phyloP scores from a whole-genome alignment of 2,329 filamentous ascomycete species.

The Diaporthe batatas region DNA sequence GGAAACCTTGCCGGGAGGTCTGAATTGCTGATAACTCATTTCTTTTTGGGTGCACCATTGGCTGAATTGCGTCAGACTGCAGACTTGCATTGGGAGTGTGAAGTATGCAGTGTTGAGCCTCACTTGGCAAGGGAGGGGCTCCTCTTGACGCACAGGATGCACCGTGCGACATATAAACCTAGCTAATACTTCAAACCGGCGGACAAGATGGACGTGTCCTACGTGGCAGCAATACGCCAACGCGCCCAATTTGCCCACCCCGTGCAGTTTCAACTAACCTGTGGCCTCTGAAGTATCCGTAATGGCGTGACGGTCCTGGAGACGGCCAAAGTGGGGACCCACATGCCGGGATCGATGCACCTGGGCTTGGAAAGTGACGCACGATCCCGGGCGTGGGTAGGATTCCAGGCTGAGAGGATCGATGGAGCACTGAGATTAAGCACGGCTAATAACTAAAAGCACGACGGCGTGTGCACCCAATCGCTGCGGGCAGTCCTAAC shows the following conservation, averaged over 20 bases:
- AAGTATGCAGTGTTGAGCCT: not conserved
- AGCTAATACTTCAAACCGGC: not conserved
- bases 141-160: not conserved
- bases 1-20: too few species aligned
- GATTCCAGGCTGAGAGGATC: conserved; percentile 22
- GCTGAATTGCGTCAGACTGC: not conserved
- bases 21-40: too few species aligned
- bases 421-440: conserved; percentile 10
- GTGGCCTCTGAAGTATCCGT: not conserved
- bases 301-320: not conserved
- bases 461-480: not conserved
- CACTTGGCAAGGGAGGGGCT: not conserved
- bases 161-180: not conserved
- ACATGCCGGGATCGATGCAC: not conserved
- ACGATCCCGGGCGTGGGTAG: not conserved
- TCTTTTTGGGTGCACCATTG: not conserved
- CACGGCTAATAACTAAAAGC: not conserved
- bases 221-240: not conserved
- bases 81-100: not conserved
- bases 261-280: not conserved
- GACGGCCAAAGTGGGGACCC: not conserved
- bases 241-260: not conserved
- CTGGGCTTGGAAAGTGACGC: not conserved
- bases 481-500: not conserved
- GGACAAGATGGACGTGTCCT: not conserved